Evolutionary conservation across 2,329 filamentous ascomycete genomes (phyloP).

Genomic region (Pyrenochaeta sp.): DNA sequence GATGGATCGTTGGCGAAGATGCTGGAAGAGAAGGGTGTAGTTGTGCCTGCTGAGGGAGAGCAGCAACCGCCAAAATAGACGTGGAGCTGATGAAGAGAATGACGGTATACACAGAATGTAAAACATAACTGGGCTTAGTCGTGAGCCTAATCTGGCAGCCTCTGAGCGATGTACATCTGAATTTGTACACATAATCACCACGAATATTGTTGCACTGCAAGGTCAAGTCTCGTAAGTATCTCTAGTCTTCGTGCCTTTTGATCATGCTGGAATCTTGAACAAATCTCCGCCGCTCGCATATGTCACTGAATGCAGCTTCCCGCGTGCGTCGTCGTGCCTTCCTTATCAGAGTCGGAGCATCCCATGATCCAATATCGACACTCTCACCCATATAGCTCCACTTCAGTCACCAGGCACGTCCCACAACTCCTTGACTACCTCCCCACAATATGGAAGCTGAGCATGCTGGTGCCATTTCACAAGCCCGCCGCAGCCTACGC

Average conservation of each 20-base stretch:
- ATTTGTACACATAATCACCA: neutral
- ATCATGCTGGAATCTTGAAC: neutral
- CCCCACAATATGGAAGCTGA: constrained; percentile 5
- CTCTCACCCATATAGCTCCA: neutral
- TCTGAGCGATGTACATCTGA: neutral
- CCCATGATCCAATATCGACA: neutral
- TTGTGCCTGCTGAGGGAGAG: constrained; percentile 62
- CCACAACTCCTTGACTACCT: neutral
- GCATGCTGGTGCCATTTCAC: neutral
- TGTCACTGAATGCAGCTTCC: neutral
- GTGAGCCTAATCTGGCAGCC: neutral
- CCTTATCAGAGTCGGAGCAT: constrained; percentile 13
- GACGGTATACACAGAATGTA: constrained; percentile 5
- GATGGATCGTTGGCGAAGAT: constrained; percentile 92
- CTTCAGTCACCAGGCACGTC: neutral
- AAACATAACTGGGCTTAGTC: neutral
- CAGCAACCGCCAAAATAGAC: constrained; percentile 35
- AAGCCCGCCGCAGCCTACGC: neutral
- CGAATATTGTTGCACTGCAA: neutral
- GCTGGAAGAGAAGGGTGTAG: constrained; percentile 89
- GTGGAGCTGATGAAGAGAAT: neutral
- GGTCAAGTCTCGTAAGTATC: neutral
- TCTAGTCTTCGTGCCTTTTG: neutral
- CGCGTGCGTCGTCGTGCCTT: constrained; percentile 7
- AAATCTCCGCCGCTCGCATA: neutral